A percentile compares a stretch with the other conserved stretches of the same genome.
Conservation (phyloP, 768 basidiomycete species). For the Macrolepiota dolichaula region DNA sequence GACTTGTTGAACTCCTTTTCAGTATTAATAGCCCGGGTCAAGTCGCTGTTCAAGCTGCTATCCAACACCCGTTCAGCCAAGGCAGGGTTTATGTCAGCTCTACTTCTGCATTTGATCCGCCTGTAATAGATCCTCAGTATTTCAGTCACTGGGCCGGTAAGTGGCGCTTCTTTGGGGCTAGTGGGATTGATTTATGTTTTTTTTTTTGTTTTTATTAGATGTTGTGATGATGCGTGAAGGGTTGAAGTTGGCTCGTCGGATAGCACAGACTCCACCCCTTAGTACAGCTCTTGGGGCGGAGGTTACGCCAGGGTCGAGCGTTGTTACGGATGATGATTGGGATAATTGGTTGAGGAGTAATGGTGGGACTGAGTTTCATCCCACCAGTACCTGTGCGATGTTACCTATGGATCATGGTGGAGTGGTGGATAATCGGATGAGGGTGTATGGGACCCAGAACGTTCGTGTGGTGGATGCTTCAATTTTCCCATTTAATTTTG, state of each 20-base stretch:
- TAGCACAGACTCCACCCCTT: slow-evolving; percentile 52
- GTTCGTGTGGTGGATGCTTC: slow-evolving; percentile 57
- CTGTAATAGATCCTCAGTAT: slow-evolving; percentile 66
- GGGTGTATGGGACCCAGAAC: slow-evolving; percentile 38
- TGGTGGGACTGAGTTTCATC: slow-evolving; percentile 58
- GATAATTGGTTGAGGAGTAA: slow-evolving; percentile 44
- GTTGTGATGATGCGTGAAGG: slow-evolving; percentile 51
- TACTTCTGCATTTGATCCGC: slow-evolving; percentile 53
- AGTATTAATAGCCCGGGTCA: slow-evolving; percentile 32
- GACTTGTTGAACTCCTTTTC: slow-evolving; percentile 55
- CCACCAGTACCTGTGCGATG: slow-evolving; percentile 31
- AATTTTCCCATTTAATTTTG: slow-evolving; percentile 47
- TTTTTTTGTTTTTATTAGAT: too few species aligned
- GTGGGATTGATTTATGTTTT: background rate
- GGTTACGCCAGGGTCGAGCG: slow-evolving; percentile 25
- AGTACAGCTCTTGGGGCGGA: slow-evolving; percentile 30
- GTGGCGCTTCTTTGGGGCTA: slow-evolving; percentile 4
- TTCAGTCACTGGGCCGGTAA: slow-evolving; percentile 50
- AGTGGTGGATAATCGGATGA: slow-evolving; percentile 29
- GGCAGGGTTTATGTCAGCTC: slow-evolving; percentile 61
- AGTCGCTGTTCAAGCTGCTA: slow-evolving; percentile 58
- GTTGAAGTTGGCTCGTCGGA: slow-evolving; percentile 55
- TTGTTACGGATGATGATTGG: slow-evolving; percentile 53
- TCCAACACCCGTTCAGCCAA: slow-evolving; percentile 66
- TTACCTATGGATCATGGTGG: slow-evolving; percentile 26